A percentile compares a stretch with the other conserved stretches of the same genome.
Conservation (phyloP, 345 rosid genomes). For the thale cress (Arabidopsis thaliana) region DNA sequence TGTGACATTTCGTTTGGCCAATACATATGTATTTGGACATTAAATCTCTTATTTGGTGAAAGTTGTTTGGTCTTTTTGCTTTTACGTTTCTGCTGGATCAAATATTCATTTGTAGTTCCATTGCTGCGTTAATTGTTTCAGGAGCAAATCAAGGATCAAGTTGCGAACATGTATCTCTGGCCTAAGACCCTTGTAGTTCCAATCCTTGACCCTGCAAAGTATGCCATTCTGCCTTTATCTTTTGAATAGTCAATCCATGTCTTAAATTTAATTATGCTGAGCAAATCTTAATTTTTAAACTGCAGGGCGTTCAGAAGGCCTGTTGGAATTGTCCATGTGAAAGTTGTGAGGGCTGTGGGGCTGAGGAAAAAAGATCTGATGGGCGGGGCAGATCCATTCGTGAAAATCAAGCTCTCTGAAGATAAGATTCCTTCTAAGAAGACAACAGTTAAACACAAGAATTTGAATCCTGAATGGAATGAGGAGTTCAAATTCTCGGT, state of each 20-base stretch:
- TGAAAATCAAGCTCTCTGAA: slow-evolving; percentile 84
- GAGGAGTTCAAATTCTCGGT: slow-evolving; percentile 77
- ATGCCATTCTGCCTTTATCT: slow-evolving; percentile 34
- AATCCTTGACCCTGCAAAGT: slow-evolving; percentile 84
- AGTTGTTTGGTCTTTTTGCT: slow-evolving; percentile 22
- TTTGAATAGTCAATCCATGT: not conserved
- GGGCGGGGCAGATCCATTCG: slow-evolving; percentile 98
- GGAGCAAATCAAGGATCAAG: slow-evolving; percentile 96
- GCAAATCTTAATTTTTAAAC: slow-evolving; percentile 31
- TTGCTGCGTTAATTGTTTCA: slow-evolving; percentile 44
- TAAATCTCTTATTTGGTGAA: slow-evolving; percentile 13
- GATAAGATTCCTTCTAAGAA: slow-evolving; percentile 87
- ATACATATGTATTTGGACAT: not conserved
- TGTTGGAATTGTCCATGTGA: slow-evolving; percentile 84
- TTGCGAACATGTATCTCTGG: slow-evolving; percentile 96
- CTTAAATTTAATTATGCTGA: slow-evolving; percentile 25
- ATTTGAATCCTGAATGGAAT: slow-evolving; percentile 97
- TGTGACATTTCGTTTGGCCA: slow-evolving; percentile 3
- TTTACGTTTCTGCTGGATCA: slow-evolving; percentile 31
- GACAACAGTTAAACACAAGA: slow-evolving; percentile 88
- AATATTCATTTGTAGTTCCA: not conserved
- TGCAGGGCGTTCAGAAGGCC: slow-evolving; percentile 87
- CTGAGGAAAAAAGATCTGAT: slow-evolving; percentile 89
- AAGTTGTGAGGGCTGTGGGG: slow-evolving; percentile 74
- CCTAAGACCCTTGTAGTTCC: slow-evolving; percentile 81